Evolutionary conservation across 2,329 filamentous ascomycete species (phyloP).

Genomic region (Pseudogymnoascus sp.): DNA sequence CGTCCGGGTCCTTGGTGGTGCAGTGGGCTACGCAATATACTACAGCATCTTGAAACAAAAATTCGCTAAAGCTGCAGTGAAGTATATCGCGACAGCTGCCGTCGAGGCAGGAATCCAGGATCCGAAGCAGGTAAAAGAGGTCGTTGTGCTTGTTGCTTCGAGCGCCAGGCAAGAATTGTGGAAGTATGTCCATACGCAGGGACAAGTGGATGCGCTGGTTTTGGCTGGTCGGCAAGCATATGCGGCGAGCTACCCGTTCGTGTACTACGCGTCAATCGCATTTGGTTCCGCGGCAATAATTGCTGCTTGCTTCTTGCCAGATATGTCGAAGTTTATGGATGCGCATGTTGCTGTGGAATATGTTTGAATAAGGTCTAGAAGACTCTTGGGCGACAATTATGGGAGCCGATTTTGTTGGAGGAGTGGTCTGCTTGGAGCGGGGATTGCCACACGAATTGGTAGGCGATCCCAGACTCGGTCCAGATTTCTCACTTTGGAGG

Average conservation of each 20-base stretch:
- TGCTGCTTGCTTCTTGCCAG: conserved; percentile 48
- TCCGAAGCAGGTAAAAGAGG: conserved; percentile 9
- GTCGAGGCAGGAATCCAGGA: conserved; percentile 38
- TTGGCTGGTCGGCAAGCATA: conserved; percentile 44
- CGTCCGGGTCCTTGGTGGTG: conserved; percentile 59
- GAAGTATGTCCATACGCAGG: conserved; percentile 31
- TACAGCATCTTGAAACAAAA: conserved; percentile 46
- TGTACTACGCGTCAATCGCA: conserved; percentile 54
- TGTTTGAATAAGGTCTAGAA: too few relatives aligned
- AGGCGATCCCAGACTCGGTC: too few relatives aligned
- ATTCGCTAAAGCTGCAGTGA: conserved; percentile 21
- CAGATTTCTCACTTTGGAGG: too few relatives aligned
- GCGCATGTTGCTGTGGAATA: too few relatives aligned
- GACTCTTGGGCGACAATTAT: too few relatives aligned
- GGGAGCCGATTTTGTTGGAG: too few relatives aligned
- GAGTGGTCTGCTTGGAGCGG: too few relatives aligned
- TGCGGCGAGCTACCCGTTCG: conserved; percentile 49
- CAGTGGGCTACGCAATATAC: conserved; percentile 53
- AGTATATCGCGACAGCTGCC: conserved; percentile 26
- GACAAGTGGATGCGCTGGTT: conserved; percentile 44
- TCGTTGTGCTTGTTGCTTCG: conserved; percentile 41
- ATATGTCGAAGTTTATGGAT: conserved; percentile 48
- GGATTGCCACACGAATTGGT: too few relatives aligned
- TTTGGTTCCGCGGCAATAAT: conserved; percentile 51
- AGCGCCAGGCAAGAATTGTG: too few relatives aligned